These are phyloP conservation scores for Solanum aculeatissimum DNA, from an alignment of 305 asterid genomes.

Conservation along the genomic window DNA sequence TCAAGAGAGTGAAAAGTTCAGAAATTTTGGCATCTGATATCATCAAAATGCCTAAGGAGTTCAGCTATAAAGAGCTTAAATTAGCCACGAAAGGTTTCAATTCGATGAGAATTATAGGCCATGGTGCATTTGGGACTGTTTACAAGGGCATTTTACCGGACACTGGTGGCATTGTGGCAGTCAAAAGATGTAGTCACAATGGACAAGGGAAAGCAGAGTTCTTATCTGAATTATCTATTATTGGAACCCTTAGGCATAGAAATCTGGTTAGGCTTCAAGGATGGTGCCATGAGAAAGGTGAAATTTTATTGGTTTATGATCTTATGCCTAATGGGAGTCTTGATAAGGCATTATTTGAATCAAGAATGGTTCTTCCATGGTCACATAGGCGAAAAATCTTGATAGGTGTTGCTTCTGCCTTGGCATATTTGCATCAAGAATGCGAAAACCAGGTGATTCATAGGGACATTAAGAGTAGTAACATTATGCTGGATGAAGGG, in stretches of 20 bases:
- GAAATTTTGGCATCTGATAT: constrained; percentile 49
- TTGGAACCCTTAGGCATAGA: constrained; percentile 76
- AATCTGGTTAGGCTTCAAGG: constrained; percentile 81
- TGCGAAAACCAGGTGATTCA: constrained; percentile 89
- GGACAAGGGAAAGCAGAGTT: constrained; percentile 89
- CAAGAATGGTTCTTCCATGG: constrained; percentile 59
- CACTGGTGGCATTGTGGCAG: constrained; percentile 59
- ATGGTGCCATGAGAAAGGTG: constrained; percentile 91
- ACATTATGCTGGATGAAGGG: constrained; percentile 77
- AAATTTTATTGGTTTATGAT: constrained; percentile 65
- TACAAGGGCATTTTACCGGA: constrained; percentile 52
- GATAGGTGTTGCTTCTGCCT: constrained; percentile 82
- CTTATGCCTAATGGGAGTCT: constrained; percentile 86
- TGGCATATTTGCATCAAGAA: constrained; percentile 82
- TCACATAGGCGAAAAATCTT: constrained; percentile 42
- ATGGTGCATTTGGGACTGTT: constrained; percentile 89
- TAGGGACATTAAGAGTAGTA: constrained; percentile 74
- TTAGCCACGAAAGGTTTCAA: constrained; percentile 60
- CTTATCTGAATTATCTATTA: constrained; percentile 68
- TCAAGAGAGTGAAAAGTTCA: constrained; percentile 21
- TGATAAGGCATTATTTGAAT: constrained; percentile 79
- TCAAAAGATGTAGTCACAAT: constrained; percentile 69
- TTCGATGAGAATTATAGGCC: constrained; percentile 45
- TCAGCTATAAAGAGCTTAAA: constrained; percentile 65
- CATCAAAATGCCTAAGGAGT: constrained; percentile 84